A percentile compares a stretch with the other conserved stretches of the same genome.
phyloP scores from a whole-genome alignment of 495 filamentous ascomycete species.

The Hyaloscypha variabilis region DNA sequence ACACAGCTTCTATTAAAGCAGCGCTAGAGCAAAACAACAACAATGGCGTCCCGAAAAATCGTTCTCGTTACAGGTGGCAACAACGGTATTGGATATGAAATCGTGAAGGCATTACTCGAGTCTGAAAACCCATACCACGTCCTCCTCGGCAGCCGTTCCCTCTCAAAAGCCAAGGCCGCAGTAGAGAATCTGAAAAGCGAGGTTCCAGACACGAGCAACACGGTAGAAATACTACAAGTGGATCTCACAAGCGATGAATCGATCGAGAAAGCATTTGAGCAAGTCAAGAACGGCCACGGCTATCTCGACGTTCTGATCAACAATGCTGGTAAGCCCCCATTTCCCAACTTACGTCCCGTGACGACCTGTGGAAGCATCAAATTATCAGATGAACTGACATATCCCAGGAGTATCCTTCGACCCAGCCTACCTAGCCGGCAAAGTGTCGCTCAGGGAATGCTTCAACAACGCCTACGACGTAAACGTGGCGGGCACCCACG shows the following conservation, averaged over 20 bases:
- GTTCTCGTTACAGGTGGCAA: slow-evolving; percentile 45
- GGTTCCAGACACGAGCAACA: slow-evolving; percentile 41
- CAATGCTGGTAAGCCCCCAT: slow-evolving; percentile 63
- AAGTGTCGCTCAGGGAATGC: slow-evolving; percentile 39
- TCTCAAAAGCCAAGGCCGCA: slow-evolving; percentile 47
- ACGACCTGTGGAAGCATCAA: slow-evolving; percentile 26
- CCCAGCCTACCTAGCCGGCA: slow-evolving; percentile 9
- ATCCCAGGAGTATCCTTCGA: slow-evolving; percentile 29
- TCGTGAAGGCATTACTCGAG: slow-evolving; percentile 45
- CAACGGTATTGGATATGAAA: slow-evolving; percentile 53
- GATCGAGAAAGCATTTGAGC: slow-evolving; percentile 41
- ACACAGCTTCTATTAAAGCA: too few relatives aligned
- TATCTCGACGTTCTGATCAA: slow-evolving; percentile 59
- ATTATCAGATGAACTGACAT: slow-evolving; percentile 7
- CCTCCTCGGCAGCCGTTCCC: slow-evolving; percentile 45
- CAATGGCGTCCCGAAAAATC: slow-evolving; percentile 34
- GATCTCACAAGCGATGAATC: slow-evolving; percentile 51
- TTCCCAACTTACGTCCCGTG: too few relatives aligned
- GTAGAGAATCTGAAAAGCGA: slow-evolving; percentile 38
- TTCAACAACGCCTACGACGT: slow-evolving; percentile 56
- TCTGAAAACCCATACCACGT: slow-evolving; percentile 49
- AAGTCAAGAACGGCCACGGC: slow-evolving; percentile 37
- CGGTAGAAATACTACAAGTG: slow-evolving; percentile 43
- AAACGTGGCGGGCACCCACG: slow-evolving; percentile 55
- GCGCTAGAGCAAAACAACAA: too few relatives aligned